A percentile compares a stretch with the other conserved stretches of the same genome.
These are phyloP conservation scores for Calonectria honghensis DNA, from an alignment of 2,329 filamentous ascomycete genomes.

Conservation along the genomic window DNA sequence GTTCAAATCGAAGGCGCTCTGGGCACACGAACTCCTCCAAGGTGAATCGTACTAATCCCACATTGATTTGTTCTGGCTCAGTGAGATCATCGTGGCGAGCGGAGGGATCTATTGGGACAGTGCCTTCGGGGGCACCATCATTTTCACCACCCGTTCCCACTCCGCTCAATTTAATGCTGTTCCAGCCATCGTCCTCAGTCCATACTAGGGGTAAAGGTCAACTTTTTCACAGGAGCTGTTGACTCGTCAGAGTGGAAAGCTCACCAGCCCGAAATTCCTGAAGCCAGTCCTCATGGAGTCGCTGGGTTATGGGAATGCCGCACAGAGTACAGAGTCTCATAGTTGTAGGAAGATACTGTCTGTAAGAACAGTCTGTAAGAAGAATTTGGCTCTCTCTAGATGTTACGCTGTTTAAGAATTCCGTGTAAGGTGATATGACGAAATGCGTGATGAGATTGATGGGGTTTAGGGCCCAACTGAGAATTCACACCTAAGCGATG, in stretches of 20 bases:
- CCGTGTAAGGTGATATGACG: no score
- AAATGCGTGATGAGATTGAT: no score
- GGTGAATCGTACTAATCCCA: constrained; percentile 13
- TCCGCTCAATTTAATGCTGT: constrained; percentile 38
- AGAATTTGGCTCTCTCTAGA: no score
- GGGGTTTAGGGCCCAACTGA: no score
- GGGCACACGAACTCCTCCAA: constrained; percentile 17
- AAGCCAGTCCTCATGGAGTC: neutral
- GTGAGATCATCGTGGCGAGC: constrained; percentile 30
- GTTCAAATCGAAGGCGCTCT: constrained; percentile 3
- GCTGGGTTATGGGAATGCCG: neutral
- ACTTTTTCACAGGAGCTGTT: neutral
- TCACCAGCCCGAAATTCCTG: constrained; percentile 34
- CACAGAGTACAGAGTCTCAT: neutral
- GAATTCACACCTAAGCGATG: no score
- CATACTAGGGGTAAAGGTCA: constrained; percentile 34
- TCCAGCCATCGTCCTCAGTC: constrained; percentile 34
- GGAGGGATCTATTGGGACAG: constrained; percentile 10
- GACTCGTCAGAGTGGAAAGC: neutral
- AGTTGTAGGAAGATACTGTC: no score
- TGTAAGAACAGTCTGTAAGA: no score
- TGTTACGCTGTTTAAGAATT: no score
- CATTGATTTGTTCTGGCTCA: constrained; percentile 29
- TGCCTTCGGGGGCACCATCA: neutral
- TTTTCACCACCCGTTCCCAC: constrained; percentile 29